Conservation (phyloP, 371 early-diverging fungal species). For the Circinella minor region DNA sequence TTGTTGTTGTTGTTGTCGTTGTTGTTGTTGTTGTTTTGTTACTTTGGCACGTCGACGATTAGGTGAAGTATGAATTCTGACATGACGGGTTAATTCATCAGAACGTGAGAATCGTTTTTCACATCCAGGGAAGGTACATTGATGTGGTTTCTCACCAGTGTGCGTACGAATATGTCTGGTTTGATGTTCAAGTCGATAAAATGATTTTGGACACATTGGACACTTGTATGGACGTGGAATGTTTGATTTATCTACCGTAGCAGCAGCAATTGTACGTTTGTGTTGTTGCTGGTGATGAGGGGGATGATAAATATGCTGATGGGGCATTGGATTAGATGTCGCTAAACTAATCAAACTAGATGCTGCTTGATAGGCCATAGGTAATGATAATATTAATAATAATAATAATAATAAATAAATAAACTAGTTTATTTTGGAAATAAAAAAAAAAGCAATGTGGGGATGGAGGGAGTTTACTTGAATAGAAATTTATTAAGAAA, state of each 20-base stretch:
- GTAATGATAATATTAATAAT: too few relatives aligned
- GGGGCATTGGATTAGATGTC: background rate
- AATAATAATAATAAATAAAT: too few relatives aligned
- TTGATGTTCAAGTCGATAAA: slow-evolving; percentile 72
- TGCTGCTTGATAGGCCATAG: slow-evolving; percentile 41
- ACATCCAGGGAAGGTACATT: slow-evolving; percentile 73
- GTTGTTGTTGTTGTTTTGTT: slow-evolving; percentile 23
- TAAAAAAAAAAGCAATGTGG: slow-evolving; percentile 4
- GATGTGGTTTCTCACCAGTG: slow-evolving; percentile 85
- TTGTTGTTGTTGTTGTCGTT: slow-evolving; percentile 8
- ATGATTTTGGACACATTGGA: slow-evolving; percentile 67
- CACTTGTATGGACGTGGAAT: slow-evolving; percentile 69
- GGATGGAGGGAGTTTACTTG: slow-evolving; percentile 6
- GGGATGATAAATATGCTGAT: too few relatives aligned
- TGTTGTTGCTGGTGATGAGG: slow-evolving; percentile 17
- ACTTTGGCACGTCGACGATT: slow-evolving; percentile 27
- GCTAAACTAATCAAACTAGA: background rate
- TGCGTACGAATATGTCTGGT: slow-evolving; percentile 84
- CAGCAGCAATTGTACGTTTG: slow-evolving; percentile 33
- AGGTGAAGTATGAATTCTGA: slow-evolving; percentile 64
- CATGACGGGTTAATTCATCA: slow-evolving; percentile 69
- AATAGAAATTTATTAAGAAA: background rate
- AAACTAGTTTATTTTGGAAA: background rate
- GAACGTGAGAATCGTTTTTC: slow-evolving; percentile 80
- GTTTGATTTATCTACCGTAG: slow-evolving; percentile 43